Percentiles rank a stretch among this genome's conserved stretches.
Conservation (phyloP, 106 monocot species). For the Ottelia alismoides region DNA sequence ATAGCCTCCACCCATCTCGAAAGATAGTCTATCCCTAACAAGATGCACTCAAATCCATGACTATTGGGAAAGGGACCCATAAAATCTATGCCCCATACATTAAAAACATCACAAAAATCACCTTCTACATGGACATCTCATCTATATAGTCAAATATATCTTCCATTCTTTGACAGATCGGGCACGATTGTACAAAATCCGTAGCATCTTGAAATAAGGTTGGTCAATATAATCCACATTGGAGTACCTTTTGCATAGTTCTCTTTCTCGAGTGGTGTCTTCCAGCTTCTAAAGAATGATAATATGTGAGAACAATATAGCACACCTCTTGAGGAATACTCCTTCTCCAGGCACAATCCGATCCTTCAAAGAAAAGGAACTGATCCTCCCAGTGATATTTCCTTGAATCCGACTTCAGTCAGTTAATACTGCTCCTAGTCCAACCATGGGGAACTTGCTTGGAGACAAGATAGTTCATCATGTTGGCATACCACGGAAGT, state of each 20-base stretch:
- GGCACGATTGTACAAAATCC: neutral
- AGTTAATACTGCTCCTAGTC: neutral
- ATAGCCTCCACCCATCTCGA: constrained; percentile 3
- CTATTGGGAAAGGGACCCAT: constrained; percentile 3
- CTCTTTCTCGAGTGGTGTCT: neutral
- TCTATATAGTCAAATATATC: neutral
- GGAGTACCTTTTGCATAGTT: neutral
- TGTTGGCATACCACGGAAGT: neutral
- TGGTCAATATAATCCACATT: neutral
- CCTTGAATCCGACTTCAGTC: neutral
- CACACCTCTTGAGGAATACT: too few species aligned
- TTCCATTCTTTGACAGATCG: neutral
- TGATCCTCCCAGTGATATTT: neutral
- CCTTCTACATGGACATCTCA: neutral
- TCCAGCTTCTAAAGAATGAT: neutral
- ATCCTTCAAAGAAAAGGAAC: neutral
- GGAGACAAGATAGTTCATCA: neutral
- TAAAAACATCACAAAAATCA: neutral
- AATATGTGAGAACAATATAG: too few species aligned
- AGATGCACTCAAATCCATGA: neutral
- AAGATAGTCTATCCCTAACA: neutral
- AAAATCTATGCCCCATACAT: constrained; percentile 2
- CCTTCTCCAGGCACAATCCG: neutral
- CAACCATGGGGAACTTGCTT: neutral
- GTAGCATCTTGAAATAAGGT: neutral